These are phyloP conservation scores for Fusarium sp. DNA, from an alignment of 2,329 filamentous ascomycete species.

Conservation along the genomic window DNA sequence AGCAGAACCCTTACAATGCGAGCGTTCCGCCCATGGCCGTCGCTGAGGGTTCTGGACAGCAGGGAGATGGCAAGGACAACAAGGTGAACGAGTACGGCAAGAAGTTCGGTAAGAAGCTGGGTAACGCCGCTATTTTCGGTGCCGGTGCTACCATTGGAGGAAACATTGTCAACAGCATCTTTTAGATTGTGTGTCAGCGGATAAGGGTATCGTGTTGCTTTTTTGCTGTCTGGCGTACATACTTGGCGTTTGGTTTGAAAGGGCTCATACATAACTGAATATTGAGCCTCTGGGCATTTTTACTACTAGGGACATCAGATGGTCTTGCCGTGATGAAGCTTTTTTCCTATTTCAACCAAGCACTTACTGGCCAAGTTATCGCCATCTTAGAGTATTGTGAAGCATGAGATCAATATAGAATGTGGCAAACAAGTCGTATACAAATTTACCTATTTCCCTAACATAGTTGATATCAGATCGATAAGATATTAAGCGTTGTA, in stretches of 20 bases:
- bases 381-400: background rate
- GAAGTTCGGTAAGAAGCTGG: slow-evolving; percentile 95
- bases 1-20: slow-evolving; percentile 73
- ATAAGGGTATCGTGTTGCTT: background rate
- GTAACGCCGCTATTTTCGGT: slow-evolving; percentile 86
- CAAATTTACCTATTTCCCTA: background rate
- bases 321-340: background rate
- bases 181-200: slow-evolving; percentile 62
- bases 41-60: slow-evolving; percentile 65
- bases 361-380: background rate
- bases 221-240: slow-evolving; percentile 11
- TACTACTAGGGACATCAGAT: too few species aligned
- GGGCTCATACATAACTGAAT: slow-evolving; percentile 19
- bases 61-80: slow-evolving; percentile 67
- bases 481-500: too few species aligned
- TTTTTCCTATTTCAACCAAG: background rate
- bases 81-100: slow-evolving; percentile 84
- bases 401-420: background rate
- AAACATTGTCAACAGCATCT: slow-evolving; percentile 91
- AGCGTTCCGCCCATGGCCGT: slow-evolving; percentile 82
- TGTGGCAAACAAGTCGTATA: too few species aligned
- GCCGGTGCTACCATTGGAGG: slow-evolving; percentile 91
- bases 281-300: background rate
- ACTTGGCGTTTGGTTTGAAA: slow-evolving; percentile 33
- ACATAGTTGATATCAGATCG: too few species aligned